Base-by-base conservation (phyloP, 2,329 filamentous ascomycete genomes). In the Rhexocercosporidium sp. region DNA sequence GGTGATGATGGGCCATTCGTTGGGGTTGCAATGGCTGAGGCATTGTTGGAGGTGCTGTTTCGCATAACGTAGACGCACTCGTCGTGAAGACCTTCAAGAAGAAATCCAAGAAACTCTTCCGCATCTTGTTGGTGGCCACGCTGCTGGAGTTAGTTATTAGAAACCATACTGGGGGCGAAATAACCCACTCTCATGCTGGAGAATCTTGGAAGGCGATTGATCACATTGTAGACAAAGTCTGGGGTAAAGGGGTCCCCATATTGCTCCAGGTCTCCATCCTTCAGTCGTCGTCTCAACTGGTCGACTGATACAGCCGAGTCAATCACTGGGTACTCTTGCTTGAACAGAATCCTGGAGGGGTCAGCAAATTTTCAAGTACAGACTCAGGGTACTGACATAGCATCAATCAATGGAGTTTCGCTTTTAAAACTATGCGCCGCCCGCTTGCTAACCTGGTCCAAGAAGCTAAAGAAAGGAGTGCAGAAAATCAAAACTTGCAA, bases 71-170 rank as follows among this genome's bases (percentile, higher is more conserved):
- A 86, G 18, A 89, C 88, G 77, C 94, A 97, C 79, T 99, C 96
- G 71, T 98, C 94, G 74, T 97, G 94, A 39, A 99, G 87, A 57
- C 93, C 93, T 75, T 97, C 94, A 3, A 99, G 84, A 39, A 99
- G 83, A 78, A 98, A 97, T 0, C 94, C 95, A 27, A 99, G 83
- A 73, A 99, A 99, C 76, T 99, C 96, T 77, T 99, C 94, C 0
- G 96, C 96, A 81, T 99, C 96, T 82, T 99, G 95, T 78, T 99
- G 96, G 74, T 97, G 95, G 18, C 96, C 96, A 68, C 94, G 92
- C 90, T 94, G 71, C 47, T 66, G 54, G 59, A 31, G 63, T 66
- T 49, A 67, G 60, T 60, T 61, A 64, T 80, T 70, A 79, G 73
- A 66, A 70, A 76, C 51, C 16, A 41, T 56, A 41, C 18, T 34